Evolutionary conservation across 345 rosid species (phyloP).

Genomic region (Melaleuca alternifolia): DNA sequence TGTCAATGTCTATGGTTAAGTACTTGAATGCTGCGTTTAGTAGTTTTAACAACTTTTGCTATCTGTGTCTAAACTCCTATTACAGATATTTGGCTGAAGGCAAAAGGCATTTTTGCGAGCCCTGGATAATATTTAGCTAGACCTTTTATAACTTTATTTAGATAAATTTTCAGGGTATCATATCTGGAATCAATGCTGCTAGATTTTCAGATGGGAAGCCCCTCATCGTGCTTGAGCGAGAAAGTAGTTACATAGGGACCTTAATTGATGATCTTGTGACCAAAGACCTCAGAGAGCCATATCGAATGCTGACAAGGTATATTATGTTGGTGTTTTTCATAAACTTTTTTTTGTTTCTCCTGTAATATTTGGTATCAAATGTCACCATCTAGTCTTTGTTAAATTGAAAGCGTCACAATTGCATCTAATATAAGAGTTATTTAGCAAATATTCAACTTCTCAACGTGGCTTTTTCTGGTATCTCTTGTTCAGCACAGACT

Average conservation of each 20-base stretch:
- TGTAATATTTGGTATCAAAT: not conserved
- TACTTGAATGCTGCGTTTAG: not conserved
- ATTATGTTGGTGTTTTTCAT: not conserved
- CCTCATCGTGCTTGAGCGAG: constrained; percentile 87
- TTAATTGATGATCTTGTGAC: constrained; percentile 91
- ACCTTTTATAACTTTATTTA: not conserved
- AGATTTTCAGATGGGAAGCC: constrained; percentile 76
- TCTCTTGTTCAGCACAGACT: not conserved
- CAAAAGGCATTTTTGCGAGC: not conserved
- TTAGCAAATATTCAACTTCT: not conserved
- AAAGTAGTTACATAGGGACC: constrained; percentile 92
- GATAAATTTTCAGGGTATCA: constrained; percentile 50
- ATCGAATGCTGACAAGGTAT: constrained; percentile 94
- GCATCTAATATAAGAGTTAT: not conserved
- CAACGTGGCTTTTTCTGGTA: not conserved
- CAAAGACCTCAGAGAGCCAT: constrained; percentile 96
- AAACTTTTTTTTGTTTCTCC: not conserved
- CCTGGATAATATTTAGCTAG: not conserved
- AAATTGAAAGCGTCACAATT: not conserved
- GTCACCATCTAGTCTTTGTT: not conserved
- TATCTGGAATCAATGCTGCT: constrained; percentile 95
- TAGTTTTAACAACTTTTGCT: not conserved
- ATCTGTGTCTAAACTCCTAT: not conserved
- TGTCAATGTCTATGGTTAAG: not conserved
- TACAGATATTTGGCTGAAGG: not conserved